Evolutionary conservation across 306 rosid genomes (phyloP).

Genomic region (Gillenia trifoliata): DNA sequence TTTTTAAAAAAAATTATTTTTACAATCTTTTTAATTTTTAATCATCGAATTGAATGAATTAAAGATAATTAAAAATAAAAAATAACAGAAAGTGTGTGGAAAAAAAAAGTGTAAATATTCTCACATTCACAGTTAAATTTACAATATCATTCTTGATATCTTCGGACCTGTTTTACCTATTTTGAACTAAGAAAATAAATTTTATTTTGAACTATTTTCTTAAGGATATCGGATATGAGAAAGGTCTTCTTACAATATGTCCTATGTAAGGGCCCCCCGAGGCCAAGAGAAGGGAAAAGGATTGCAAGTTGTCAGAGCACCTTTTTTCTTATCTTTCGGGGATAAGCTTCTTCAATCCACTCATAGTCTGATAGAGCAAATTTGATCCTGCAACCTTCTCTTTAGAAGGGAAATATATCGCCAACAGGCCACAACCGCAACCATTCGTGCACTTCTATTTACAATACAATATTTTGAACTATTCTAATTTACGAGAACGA

Average conservation of each 20-base stretch:
- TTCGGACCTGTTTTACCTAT: background rate
- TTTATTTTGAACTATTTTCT: no score
- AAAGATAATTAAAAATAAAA: no score
- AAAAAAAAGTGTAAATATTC: no score
- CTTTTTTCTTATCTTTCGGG: background rate
- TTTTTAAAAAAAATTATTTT: no score
- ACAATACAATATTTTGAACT: accelerated
- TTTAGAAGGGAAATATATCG: background rate
- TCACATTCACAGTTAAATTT: background rate
- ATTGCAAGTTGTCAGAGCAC: background rate
- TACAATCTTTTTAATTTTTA: no score
- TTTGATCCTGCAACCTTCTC: background rate
- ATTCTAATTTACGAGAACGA: no score
- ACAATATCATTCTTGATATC: background rate
- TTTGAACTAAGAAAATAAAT: background rate
- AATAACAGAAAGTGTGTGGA: no score
- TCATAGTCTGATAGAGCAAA: background rate
- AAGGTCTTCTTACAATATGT: background rate
- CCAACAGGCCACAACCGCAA: no score
- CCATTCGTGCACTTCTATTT: no score
- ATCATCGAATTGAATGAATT: no score
- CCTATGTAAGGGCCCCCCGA: background rate
- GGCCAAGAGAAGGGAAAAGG: background rate
- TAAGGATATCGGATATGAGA: background rate
- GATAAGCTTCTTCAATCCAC: slow-evolving; percentile 6